Base-by-base conservation (phyloP, 129 eudicot species). In the Chrysanthemum seticuspe region DNA sequence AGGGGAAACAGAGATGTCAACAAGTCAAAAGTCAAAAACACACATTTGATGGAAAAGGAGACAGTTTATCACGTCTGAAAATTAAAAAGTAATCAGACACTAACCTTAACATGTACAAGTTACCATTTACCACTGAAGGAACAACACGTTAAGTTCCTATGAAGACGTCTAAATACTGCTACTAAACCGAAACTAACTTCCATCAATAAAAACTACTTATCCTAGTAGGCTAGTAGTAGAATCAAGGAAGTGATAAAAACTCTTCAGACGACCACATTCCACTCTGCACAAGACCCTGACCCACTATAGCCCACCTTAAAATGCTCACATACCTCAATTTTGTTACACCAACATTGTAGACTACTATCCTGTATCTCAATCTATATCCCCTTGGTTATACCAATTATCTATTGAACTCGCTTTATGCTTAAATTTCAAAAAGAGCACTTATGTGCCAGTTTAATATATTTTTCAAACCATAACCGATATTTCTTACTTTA, bases 31-130 rank as follows among this genome's bases (percentile, higher is more conserved):
- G 71, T 16, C 19, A 19, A 48, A 11, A 4, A 5, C 2, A 19
- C 4, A 12, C 4, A 13, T 1, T 25, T 6, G 21, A 50, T 3
- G 13, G 6, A 49, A 14, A 68, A 25, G 3, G 40, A 13, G 18
- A 47, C 55, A 40, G 12, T 10, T 21, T 59, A 59, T 10, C 64
- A 59, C 1, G 0, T 59, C 31, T 59, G 31, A 59, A 59, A 19
- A 21, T 12, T 13, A 21, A 59, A 8, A 70, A 71, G 54, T 40
- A 5, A 58, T 13, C 12, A n/a, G n/a, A 58, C 57, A 57, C 15
- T 62, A 45, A 72, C 76, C 59, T 55, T 21, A 53, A 21, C 19
- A 58, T 40, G 23, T 25, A n/a, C 36, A 31, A 62, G 13, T 15
- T 10, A 53, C 25, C 27, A n/a, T 53, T 68, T 21, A 15, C 72